Conservation (phyloP, 805 yeast genomes). For the Ogataea trehaloabstinens region DNA sequence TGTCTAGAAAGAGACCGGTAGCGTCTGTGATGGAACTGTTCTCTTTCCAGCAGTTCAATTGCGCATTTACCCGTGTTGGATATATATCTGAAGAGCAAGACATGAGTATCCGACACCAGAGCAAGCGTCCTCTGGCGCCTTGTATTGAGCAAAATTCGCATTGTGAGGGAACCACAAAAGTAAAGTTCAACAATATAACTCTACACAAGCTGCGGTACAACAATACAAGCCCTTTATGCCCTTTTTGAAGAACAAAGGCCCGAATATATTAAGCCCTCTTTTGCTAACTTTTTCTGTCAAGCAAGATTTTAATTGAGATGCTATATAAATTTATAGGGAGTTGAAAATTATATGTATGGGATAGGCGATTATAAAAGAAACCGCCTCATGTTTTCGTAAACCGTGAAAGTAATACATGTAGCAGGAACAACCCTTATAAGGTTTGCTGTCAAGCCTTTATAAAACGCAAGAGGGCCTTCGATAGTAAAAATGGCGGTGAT, state of each 20-base stretch:
- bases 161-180: too few relatives aligned
- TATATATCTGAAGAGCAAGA: slow-evolving; percentile 45
- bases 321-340: too few relatives aligned
- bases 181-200: too few relatives aligned
- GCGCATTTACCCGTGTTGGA: slow-evolving; percentile 39
- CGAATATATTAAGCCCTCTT: too few relatives aligned
- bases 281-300: too few relatives aligned
- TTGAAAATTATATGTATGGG: too few relatives aligned
- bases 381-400: slow-evolving; percentile 64
- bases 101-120: slow-evolving; percentile 41
- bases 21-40: slow-evolving; percentile 35
- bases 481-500: slow-evolving; percentile 37
- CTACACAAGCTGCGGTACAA: too few relatives aligned
- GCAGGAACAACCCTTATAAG: slow-evolving; percentile 85
- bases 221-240: too few relatives aligned
- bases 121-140: slow-evolving; percentile 41
- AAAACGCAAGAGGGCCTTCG: slow-evolving; percentile 69
- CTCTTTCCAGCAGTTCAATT: slow-evolving; percentile 45
- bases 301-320: too few relatives aligned
- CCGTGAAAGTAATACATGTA: slow-evolving; percentile 84
- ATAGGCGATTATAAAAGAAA: slow-evolving; percentile 10
- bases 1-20: slow-evolving; percentile 43
- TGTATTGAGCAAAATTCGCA: slow-evolving; percentile 37
- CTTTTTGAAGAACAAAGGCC: too few relatives aligned
- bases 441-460: slow-evolving; percentile 80